Percentiles rank a stretch among this genome's conserved stretches.
phyloP scores from a whole-genome alignment of 805 yeast genomes.

The Candida awuae region DNA sequence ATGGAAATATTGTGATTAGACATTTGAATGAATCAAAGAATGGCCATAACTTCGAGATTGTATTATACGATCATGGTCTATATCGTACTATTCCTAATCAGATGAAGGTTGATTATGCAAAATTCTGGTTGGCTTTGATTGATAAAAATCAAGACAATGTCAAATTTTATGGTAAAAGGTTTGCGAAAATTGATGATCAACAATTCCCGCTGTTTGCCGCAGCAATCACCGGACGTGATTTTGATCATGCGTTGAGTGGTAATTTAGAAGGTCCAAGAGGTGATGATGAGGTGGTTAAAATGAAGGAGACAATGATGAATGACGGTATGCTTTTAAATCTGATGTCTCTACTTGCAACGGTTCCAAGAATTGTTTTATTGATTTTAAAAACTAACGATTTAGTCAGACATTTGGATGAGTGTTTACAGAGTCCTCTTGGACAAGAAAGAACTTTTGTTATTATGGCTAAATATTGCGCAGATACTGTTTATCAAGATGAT shows the following conservation, averaged over 20 bases:
- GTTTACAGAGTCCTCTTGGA: slow-evolving; percentile 73
- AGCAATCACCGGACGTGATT: slow-evolving; percentile 92
- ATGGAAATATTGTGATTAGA: slow-evolving; percentile 88
- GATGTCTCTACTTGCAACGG: slow-evolving; percentile 66
- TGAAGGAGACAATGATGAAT: slow-evolving; percentile 56
- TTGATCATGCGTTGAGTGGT: slow-evolving; percentile 60
- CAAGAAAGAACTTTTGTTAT: slow-evolving; percentile 81
- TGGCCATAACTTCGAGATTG: slow-evolving; percentile 77
- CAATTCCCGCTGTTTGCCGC: slow-evolving; percentile 83
- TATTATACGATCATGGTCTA: slow-evolving; percentile 90
- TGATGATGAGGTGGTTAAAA: slow-evolving; percentile 54
- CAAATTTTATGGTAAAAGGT: slow-evolving; percentile 64
- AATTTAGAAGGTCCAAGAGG: slow-evolving; percentile 50
- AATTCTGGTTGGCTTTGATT: slow-evolving; percentile 84
- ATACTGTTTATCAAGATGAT: slow-evolving; percentile 64
- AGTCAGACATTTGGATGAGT: slow-evolving; percentile 82
- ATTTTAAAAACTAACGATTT: slow-evolving; percentile 91
- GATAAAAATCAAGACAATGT: slow-evolving; percentile 60
- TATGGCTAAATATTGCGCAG: slow-evolving; percentile 85
- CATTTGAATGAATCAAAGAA: slow-evolving; percentile 26
- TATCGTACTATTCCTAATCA: slow-evolving; percentile 75
- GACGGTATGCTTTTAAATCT: slow-evolving; percentile 62
- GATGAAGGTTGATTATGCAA: slow-evolving; percentile 76
- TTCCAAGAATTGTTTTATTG: slow-evolving; percentile 81
- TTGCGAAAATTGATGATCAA: slow-evolving; percentile 71